Evolutionary conservation across 164 flowering plant species (phyloP).

Genomic region (Berberis thunbergii): DNA sequence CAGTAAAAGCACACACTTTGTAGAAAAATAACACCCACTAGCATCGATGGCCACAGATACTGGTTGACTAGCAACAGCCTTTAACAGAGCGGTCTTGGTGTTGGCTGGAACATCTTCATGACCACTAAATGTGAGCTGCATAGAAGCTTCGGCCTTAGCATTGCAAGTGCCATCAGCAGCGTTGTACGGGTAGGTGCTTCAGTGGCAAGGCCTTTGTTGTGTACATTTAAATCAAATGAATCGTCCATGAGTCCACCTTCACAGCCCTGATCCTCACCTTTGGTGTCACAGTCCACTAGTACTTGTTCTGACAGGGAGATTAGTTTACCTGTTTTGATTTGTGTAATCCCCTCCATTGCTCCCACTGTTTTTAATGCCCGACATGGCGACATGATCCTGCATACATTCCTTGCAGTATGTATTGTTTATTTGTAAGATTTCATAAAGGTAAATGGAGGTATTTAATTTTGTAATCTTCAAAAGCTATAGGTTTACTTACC

Average conservation of each 20-base stretch:
- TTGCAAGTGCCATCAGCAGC: not conserved
- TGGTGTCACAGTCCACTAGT: not conserved
- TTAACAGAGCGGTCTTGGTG: not conserved
- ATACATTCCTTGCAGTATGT: not conserved
- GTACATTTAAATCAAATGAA: not conserved
- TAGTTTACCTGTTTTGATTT: not conserved
- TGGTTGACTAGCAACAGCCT: not conserved
- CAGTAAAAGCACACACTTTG: not conserved
- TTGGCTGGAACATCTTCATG: not conserved
- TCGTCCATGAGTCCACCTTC: slow-evolving; percentile 1
- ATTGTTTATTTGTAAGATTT: not conserved
- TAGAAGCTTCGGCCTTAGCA: not conserved
- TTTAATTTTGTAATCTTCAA: not conserved
- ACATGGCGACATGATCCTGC: not conserved
- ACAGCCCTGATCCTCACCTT: not conserved
- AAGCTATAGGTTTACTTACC: not conserved
- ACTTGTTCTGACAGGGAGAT: not conserved
- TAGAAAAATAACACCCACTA: not conserved
- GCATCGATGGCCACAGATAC: not conserved
- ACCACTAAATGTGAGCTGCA: not conserved
- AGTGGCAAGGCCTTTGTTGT: not conserved
- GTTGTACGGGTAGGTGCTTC: not conserved
- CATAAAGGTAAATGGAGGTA: not conserved
- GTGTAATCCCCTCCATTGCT: not conserved
- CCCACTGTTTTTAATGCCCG: not conserved